Evolutionary conservation across 1,139 yeast species (phyloP).

Genomic region (Pichia kudriavzevii): DNA sequence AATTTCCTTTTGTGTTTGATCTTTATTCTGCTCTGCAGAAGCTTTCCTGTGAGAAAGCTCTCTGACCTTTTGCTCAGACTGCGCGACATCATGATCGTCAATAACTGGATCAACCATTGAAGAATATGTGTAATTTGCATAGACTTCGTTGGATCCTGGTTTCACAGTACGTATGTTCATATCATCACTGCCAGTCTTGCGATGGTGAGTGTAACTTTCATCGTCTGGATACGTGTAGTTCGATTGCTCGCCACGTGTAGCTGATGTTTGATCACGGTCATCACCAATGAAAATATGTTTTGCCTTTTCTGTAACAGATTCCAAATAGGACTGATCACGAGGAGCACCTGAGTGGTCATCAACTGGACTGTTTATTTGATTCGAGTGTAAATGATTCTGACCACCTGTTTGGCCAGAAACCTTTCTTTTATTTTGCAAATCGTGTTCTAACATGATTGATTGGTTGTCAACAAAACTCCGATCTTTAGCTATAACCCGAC

Average conservation of each 20-base stretch:
- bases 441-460: constrained; percentile 4
- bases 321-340: constrained; percentile 8
- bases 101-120: constrained; percentile 24
- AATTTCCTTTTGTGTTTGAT: no score
- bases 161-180: no score
- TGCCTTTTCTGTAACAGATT: constrained; percentile 5
- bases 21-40: no score
- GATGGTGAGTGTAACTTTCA: no score
- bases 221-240: constrained; percentile 3
- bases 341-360: constrained; percentile 7
- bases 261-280: neutral
- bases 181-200: no score
- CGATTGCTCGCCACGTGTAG: neutral
- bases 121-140: constrained; percentile 17
- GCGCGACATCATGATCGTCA: constrained; percentile 13
- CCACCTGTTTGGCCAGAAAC: no score
- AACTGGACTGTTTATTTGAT: neutral
- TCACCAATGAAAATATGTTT: constrained; percentile 3
- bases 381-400: no score
- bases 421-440: neutral
- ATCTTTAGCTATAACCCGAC: neutral
- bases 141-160: constrained; percentile 1
- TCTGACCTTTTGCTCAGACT: constrained; percentile 8
- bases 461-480: neutral
- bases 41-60: constrained; percentile 1